Base-by-base conservation (phyloP, 352 stramenopile genomes). In the Albugo candida region DNA sequence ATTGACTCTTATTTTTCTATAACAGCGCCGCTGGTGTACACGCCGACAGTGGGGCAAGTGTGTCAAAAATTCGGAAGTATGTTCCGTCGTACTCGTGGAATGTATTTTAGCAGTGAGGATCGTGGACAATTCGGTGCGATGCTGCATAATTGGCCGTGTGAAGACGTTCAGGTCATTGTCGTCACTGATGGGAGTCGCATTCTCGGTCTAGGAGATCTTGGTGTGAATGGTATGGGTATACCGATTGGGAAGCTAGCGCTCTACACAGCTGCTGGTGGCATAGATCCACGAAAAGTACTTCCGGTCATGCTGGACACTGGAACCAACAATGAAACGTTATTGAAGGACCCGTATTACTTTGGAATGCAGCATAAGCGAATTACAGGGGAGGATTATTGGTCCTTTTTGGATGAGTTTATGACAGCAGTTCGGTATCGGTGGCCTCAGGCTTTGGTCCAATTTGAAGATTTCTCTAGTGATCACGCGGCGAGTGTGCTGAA, bases 211-310 rank as follows among this genome's bases (percentile, higher is more conserved):
- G 94, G 94, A 39, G 94, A 98, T 62, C 65, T 99, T 13, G 94
- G 94, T 41, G 80, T 81, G 8, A 97, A 97, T 63, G 94, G 94
- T 45, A 98, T 98, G 92, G 93, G 89, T 36, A 98, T 98, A 53
- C 93, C 93, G 1, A 95, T 98, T 46, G 94, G 94, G 45, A 97
- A 97, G 54, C 67, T 97, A 13, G 86, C 73, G 39, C 75, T 98
- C 45, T 98, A 98, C 66, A 95, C 83, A 38, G 89, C 88, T 24
- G 88, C 84, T 11, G 93, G 84, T 51, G 93, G 93, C 14, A 96
- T 98, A 49, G 81, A 93, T 44, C 92, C 91, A 14, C 83, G 92
- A 59, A 83, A 96, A 55, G 73, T 83, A 21, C 67, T 98, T 27
- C 94, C 94, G 2, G 87, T 98, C 20, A 86, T 96, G 39, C 58